Evolutionary conservation across 345 rosid species (phyloP), one percentile per base, ranked within the genome.

Genomic region (Nasturtium officinale): DNA sequence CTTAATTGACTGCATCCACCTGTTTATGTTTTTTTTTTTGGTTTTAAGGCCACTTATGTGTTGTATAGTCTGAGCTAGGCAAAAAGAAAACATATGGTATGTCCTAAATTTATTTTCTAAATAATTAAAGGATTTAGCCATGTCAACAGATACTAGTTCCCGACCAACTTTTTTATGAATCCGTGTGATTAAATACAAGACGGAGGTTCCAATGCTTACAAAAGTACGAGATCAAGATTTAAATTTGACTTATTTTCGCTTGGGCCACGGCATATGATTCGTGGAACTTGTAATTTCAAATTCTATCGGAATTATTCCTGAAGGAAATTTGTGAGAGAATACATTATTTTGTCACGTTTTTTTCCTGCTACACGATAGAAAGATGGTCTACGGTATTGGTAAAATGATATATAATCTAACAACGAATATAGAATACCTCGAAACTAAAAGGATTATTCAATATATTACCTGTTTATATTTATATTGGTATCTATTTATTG

Each of bases 261-360:
- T 57, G 67, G 72, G 58, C 53, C 78, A 66, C 43, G 67, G 78
- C 61, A 74, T 66, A 66, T 58, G 72, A 38, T 74, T 66, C 73
- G 60, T 28, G 45, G 53, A 58, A 28, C 61, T 46, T 56, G 10
- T 62, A 45, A 6, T 54, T 45, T 25, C 42, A 46, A 25, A 23
- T 55, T 40, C 9, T 48, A 65, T 37, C 37, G 32, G 60, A 65
- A 37, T 20, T 26, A 35, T 57, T 47, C 33, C 17, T 9, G 17
- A 26, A 37, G 53, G 53, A 64, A 45, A 7, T 48, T 25, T 71
- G 52, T 25, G n/a, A 23, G 67, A 37, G 2, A 47, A 57, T 12
- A 35, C 16, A 35, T 48, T 26, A 33, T 33, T 73, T 23, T 74
- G 52, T 73, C 59, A 73, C 59, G 66, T 56, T 65, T 65, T 65